These are phyloP conservation scores for Acorus calamus DNA, from an alignment of 106 monocot genomes.

Conservation along the genomic window DNA sequence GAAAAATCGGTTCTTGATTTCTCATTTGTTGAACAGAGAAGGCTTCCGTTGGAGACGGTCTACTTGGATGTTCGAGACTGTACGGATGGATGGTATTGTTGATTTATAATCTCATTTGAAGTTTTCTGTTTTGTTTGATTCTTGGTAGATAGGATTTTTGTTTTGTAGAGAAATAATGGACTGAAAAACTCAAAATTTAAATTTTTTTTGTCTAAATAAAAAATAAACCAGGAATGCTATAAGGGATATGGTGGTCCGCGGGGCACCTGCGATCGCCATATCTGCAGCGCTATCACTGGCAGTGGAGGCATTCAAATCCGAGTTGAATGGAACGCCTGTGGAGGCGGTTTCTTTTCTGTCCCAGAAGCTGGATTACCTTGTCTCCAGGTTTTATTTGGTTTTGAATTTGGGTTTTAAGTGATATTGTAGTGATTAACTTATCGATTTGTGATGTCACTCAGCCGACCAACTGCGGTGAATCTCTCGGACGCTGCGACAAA, in stretches of 20 bases:
- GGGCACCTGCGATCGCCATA: constrained; percentile 97
- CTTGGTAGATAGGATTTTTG: too few species aligned
- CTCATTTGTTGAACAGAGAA: constrained; percentile 46
- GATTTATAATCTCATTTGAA: not conserved
- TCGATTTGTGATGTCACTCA: constrained; percentile 17
- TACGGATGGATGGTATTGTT: constrained; percentile 83
- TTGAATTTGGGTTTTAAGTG: not conserved
- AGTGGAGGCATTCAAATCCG: constrained; percentile 55
- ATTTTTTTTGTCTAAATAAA: not conserved
- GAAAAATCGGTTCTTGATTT: too few species aligned
- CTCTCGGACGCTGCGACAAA: constrained; percentile 88
- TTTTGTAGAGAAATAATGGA: too few species aligned
- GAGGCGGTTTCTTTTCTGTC: constrained; percentile 69
- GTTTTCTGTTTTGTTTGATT: not conserved
- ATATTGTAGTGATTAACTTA: not conserved
- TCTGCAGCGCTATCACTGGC: constrained; percentile 86
- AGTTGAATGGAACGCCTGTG: constrained; percentile 51
- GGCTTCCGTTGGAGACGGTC: constrained; percentile 64
- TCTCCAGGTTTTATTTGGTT: constrained; percentile 51
- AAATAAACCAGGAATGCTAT: constrained; percentile 65
- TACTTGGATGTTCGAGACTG: constrained; percentile 63
- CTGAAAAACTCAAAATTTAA: too few species aligned
- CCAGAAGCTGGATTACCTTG: constrained; percentile 78
- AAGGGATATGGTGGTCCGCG: constrained; percentile 92
- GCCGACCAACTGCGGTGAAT: constrained; percentile 98